Conservation (phyloP, 495 filamentous ascomycete genomes). For the Usnea hakonensis region DNA sequence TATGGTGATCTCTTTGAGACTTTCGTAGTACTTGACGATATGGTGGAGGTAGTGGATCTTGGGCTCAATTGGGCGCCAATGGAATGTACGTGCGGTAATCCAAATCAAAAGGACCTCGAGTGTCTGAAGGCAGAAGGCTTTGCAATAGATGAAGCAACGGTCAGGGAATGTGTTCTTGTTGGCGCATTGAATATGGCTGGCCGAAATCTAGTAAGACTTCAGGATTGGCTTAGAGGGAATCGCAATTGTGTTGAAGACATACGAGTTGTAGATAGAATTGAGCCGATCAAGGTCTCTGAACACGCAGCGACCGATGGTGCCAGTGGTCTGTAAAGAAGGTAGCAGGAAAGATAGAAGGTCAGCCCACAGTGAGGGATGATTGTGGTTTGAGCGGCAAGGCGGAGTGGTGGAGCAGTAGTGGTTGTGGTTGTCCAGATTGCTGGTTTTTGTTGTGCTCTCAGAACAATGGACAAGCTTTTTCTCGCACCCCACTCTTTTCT, state of each 20-base stretch:
- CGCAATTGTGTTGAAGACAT: too few species aligned
- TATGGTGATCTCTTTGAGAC: constrained; percentile 36
- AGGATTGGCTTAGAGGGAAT: background rate
- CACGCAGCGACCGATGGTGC: too few species aligned
- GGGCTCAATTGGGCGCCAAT: background rate
- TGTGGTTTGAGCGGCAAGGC: background rate
- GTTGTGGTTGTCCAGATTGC: too few species aligned
- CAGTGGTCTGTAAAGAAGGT: too few species aligned
- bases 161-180: constrained; percentile 1
- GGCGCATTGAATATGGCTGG: background rate
- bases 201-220: constrained; percentile 4
- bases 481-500: constrained; percentile 2
- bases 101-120: background rate
- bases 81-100: background rate
- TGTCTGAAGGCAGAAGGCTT: background rate
- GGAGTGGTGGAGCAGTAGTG: background rate
- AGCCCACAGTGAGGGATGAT: constrained; percentile 1
- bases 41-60: background rate
- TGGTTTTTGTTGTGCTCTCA: constrained; percentile 7
- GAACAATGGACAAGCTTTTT: constrained; percentile 5
- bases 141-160: background rate
- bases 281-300: too few species aligned
- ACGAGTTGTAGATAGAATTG: too few species aligned
- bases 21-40: constrained; percentile 37
- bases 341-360: background rate